These are phyloP conservation scores for Trichoderma endophyticum DNA, from an alignment of 2,329 filamentous ascomycete genomes.

Conservation along the genomic window DNA sequence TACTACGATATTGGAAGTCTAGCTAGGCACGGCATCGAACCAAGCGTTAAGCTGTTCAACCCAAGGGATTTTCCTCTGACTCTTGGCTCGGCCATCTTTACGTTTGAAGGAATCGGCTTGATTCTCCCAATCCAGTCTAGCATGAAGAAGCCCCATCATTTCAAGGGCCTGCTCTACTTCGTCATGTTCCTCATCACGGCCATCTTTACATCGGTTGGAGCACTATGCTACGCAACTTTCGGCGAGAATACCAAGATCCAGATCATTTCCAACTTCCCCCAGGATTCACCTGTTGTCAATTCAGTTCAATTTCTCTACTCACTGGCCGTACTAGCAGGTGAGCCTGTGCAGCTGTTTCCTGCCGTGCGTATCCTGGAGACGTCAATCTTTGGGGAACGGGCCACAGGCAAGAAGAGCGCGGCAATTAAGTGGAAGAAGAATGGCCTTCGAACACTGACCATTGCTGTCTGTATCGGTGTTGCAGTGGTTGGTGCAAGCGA, in stretches of 20 bases:
- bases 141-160: constrained; percentile 68
- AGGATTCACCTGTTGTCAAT: constrained; percentile 68
- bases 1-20: constrained; percentile 63
- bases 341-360: constrained; percentile 72
- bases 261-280: constrained; percentile 73
- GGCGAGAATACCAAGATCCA: constrained; percentile 67
- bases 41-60: constrained; percentile 67
- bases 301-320: constrained; percentile 73
- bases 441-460: constrained; percentile 55
- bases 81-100: constrained; percentile 72
- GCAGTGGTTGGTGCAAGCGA: constrained; percentile 64
- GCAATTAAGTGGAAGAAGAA: constrained; percentile 78
- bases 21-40: constrained; percentile 52
- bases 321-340: constrained; percentile 68
- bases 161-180: constrained; percentile 60
- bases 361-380: constrained; percentile 69
- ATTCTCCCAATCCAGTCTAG: constrained; percentile 74
- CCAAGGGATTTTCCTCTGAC: constrained; percentile 66
- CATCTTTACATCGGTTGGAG: constrained; percentile 69
- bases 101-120: constrained; percentile 74
- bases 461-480: constrained; percentile 57
- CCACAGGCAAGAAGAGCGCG: constrained; percentile 60
- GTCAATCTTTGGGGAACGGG: constrained; percentile 62
- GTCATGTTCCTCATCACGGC: constrained; percentile 73
- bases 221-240: constrained; percentile 72